Conservation (phyloP, 805 yeast genomes). For the Sporopachydermia quercuum region DNA sequence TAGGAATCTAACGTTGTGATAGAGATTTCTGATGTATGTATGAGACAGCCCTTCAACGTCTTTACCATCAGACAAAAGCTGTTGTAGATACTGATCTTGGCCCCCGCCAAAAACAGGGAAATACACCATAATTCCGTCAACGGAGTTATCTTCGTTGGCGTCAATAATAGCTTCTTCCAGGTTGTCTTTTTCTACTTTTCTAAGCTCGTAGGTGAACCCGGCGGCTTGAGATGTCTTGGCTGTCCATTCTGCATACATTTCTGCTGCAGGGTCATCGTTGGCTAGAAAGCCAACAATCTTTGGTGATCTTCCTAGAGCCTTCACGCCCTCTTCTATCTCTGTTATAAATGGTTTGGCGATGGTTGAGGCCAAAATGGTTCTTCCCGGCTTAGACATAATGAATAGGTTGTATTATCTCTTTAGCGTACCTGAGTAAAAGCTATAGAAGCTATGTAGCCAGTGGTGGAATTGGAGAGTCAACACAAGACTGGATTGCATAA, state of each 20-base stretch:
- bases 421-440: neutral
- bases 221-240: constrained; percentile 74
- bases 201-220: constrained; percentile 74
- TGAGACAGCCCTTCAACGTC: constrained; percentile 95
- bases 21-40: constrained; percentile 82
- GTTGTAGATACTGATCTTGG: constrained; percentile 93
- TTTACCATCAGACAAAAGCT: constrained; percentile 77
- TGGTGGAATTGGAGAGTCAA: neutral
- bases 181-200: constrained; percentile 62
- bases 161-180: constrained; percentile 70
- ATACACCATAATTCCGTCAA: constrained; percentile 91
- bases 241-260: constrained; percentile 93
- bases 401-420: constrained; percentile 4
- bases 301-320: constrained; percentile 41
- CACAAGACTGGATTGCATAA: no score
- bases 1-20: constrained; percentile 78
- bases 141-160: constrained; percentile 62
- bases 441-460: neutral
- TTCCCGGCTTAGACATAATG: constrained; percentile 32
- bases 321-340: constrained; percentile 51
- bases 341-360: constrained; percentile 71
- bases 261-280: constrained; percentile 88
- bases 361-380: constrained; percentile 74
- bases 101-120: constrained; percentile 94
- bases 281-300: constrained; percentile 83